These are phyloP conservation scores for Encephalitozoon hellem DNA, from an alignment of 371 early-diverging fungal species.

Conservation along the genomic window DNA sequence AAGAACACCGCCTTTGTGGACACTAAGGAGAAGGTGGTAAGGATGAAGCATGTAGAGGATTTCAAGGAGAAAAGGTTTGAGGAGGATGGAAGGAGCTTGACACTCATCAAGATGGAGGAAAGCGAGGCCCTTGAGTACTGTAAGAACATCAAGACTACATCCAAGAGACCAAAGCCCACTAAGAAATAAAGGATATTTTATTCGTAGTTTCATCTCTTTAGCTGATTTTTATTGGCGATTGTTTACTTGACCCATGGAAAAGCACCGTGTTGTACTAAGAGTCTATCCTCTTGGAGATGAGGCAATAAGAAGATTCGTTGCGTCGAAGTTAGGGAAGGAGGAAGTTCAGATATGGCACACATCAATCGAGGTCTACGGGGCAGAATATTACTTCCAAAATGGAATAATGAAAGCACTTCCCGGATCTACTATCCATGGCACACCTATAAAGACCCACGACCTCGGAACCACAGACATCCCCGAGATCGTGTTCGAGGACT, in stretches of 20 bases:
- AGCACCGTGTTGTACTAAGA: conserved; percentile 15
- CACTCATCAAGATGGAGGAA: conserved; percentile 35
- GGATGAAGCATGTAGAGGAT: conserved; percentile 54
- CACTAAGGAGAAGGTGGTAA: conserved; percentile 39
- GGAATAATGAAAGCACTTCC: conserved; percentile 60
- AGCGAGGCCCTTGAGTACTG: conserved; percentile 47
- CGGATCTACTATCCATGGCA: conserved; percentile 41
- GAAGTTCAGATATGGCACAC: conserved; percentile 67
- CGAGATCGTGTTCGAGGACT: conserved; percentile 42
- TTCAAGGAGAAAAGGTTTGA: conserved; percentile 41
- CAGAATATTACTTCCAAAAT: conserved; percentile 74
- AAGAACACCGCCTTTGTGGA: conserved; percentile 58
- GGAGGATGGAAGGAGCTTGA: conserved; percentile 18
- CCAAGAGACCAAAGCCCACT: conserved; percentile 25
- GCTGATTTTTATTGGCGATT: background rate
- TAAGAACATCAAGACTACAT: conserved; percentile 26
- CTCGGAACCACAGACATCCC: conserved; percentile 49
- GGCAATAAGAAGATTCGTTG: conserved; percentile 1
- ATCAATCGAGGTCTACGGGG: conserved; percentile 72
- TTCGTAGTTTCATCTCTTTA: background rate
- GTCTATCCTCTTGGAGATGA: conserved; percentile 23
- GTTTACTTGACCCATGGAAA: background rate
- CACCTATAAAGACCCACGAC: conserved; percentile 22
- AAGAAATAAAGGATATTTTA: conserved; percentile 22
- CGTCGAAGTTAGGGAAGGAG: conserved; percentile 19